These are phyloP conservation scores for Apiotrichum gracile DNA, from an alignment of 1,284 basidiomycete species.

Conservation along the genomic window DNA sequence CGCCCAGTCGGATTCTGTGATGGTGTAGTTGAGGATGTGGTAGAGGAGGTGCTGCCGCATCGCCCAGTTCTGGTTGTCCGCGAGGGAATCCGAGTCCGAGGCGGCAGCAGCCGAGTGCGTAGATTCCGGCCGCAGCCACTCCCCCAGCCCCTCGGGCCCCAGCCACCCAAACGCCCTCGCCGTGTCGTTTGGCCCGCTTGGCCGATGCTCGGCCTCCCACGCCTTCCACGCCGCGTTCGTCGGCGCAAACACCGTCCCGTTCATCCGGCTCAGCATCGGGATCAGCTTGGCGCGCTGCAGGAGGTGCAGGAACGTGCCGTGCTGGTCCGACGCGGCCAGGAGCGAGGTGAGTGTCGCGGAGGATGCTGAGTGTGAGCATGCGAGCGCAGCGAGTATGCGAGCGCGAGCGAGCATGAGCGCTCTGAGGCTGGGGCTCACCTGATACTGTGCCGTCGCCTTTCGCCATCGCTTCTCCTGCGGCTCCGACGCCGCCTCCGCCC, in stretches of 20 bases:
- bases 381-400: no score
- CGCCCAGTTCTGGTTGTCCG: constrained; percentile 65
- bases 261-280: constrained; percentile 81
- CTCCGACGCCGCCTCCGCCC: no score
- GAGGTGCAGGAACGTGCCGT: constrained; percentile 68
- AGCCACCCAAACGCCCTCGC: constrained; percentile 26
- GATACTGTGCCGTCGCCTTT: no score
- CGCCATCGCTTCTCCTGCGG: no score
- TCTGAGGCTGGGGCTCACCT: no score
- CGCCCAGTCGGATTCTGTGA: constrained; percentile 45
- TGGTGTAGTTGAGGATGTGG: constrained; percentile 82
- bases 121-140: constrained; percentile 21
- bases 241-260: constrained; percentile 85
- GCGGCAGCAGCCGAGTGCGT: neutral
- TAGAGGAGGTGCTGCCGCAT: constrained; percentile 90
- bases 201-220: constrained; percentile 37
- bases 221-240: constrained; percentile 77
- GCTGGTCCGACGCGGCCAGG: constrained; percentile 69
- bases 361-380: no score
- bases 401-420: no score
- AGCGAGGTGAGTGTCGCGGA: constrained; percentile 62
- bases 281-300: constrained; percentile 82
- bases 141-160: constrained; percentile 23
- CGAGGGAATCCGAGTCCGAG: constrained; percentile 31
- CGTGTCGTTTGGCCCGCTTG: constrained; percentile 2